Evolutionary conservation across 306 rosid genomes (phyloP), one percentile per base, ranked within the genome.

Genomic region (Vigna hirtella): DNA sequence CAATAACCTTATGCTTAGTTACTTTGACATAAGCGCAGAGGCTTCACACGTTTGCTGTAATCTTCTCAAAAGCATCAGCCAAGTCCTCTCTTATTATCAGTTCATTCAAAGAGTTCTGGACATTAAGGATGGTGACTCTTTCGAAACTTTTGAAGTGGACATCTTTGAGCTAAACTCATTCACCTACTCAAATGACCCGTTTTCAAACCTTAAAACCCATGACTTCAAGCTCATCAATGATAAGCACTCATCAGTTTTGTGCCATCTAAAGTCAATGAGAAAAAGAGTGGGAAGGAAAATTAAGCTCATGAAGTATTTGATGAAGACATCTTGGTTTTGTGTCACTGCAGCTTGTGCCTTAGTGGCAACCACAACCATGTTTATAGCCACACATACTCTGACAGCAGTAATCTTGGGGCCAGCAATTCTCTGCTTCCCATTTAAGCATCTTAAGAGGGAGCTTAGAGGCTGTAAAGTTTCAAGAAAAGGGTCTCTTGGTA

Each of bases 11-110:
- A 70, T 91, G 77, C 82, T 87, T 30, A 79, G 67, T n/a, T 91
- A 77, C 88, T 89, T 89, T 57, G 83, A 86, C 36, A 81, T 85
- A 4, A 91, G 84, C 34, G 90, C 90, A 1, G 89, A 85, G 48
- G 89, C 90, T 61, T 87, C 93, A n/a, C 76, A 62, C n/a, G 62
- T 89, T 34, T 89, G 89, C 66, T 72, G 76, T 71, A 72, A 78
- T 36, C 89, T 91, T 68, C 88, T 91, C 62, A 78, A 72, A 73
- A 81, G 81, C 88, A 77, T 86, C 17, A 78, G 79, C 66, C 79
- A 64, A 14, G 47, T 87, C 55, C 81, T 85, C 20, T 87, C 82
- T 6, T 81, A 49, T 62, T 65, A 84, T 26, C 16, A n/a, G 1
- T 79, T 51, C 79, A 72, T 89, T 9, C 89, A 72, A 70, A 69